phyloP scores from a whole-genome alignment of 2,329 filamentous ascomycete species.

The Sclerotinia glacialis region DNA sequence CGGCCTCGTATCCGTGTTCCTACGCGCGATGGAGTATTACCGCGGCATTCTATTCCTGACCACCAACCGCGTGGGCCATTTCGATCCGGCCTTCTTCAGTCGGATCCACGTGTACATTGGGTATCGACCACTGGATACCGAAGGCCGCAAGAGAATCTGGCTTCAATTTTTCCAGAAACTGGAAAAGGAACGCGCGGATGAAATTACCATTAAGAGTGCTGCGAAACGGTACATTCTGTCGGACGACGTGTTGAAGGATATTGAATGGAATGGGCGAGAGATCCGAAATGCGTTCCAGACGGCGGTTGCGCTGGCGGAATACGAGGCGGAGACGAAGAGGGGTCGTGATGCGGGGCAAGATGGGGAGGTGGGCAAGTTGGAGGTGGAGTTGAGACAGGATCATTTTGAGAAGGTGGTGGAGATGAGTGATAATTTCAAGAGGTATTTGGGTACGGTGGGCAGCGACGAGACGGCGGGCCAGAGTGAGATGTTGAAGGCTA shows the following conservation, averaged over 20 bases:
- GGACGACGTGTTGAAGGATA: constrained; percentile 26
- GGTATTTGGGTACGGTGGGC: constrained; percentile 27
- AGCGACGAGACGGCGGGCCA: constrained; percentile 4
- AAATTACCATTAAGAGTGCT: constrained; percentile 23
- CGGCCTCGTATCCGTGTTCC: constrained; percentile 41
- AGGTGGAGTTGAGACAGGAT: constrained; percentile 26
- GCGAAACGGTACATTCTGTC: constrained; percentile 29
- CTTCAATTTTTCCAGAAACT: constrained; percentile 32
- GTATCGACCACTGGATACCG: constrained; percentile 36
- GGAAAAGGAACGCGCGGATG: constrained; percentile 25
- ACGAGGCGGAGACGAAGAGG: constrained; percentile 22
- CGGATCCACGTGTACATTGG: constrained; percentile 41
- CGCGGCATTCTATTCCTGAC: constrained; percentile 46
- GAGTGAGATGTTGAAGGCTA: constrained; percentile 17
- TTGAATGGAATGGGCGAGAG: constrained; percentile 36
- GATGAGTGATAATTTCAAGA: constrained; percentile 31
- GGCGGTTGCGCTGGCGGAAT: constrained; percentile 32
- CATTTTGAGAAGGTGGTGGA: constrained; percentile 31
- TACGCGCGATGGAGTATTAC: constrained; percentile 45
- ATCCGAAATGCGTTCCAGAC: constrained; percentile 36
- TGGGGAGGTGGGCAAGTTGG: background rate
- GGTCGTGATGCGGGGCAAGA: background rate
- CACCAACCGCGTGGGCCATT: constrained; percentile 42
- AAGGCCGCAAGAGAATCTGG: constrained; percentile 37
- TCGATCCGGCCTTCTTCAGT: constrained; percentile 44